Percentiles rank a stretch among this genome's conserved stretches.
Evolutionary conservation across 495 filamentous ascomycete species (phyloP).

Genomic region (Cercophora sp.): DNA sequence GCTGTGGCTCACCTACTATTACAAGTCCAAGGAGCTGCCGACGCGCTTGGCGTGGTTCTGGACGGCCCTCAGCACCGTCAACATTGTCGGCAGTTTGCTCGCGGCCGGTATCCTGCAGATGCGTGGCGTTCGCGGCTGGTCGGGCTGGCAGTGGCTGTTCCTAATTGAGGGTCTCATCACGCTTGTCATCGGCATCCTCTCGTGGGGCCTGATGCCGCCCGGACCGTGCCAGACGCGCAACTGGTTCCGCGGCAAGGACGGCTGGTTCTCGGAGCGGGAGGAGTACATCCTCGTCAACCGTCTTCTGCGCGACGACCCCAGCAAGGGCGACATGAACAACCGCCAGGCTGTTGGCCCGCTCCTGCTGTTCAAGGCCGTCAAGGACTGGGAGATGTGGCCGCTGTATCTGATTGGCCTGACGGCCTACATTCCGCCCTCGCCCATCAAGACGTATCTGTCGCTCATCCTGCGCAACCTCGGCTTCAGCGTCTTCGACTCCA

Average conservation of each 20-base stretch:
- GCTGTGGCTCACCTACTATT: constrained; percentile 53
- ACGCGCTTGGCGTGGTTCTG: constrained; percentile 50
- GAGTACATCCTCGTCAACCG: constrained; percentile 59
- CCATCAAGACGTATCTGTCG: constrained; percentile 46
- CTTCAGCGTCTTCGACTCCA: constrained; percentile 52
- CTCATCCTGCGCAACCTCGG: constrained; percentile 48
- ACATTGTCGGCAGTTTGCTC: constrained; percentile 47
- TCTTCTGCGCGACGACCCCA: constrained; percentile 59
- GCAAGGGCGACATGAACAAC: constrained; percentile 64
- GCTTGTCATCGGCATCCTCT: constrained; percentile 46
- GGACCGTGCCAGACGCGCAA: constrained; percentile 48
- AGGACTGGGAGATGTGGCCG: constrained; percentile 58
- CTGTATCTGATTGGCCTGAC: constrained; percentile 54
- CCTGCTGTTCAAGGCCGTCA: constrained; percentile 45
- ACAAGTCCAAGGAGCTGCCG: constrained; percentile 49
- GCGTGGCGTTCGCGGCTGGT: constrained; percentile 44
- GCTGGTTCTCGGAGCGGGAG: constrained; percentile 61
- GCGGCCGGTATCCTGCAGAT: constrained; percentile 50
- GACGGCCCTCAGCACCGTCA: constrained; percentile 40
- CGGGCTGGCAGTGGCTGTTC: constrained; percentile 53
- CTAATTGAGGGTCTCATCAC: constrained; percentile 55
- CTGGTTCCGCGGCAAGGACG: constrained; percentile 51
- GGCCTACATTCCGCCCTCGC: constrained; percentile 46
- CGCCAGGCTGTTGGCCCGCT: constrained; percentile 43
- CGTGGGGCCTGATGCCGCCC: constrained; percentile 53